Conservation (phyloP, 2,329 filamentous ascomycete species). For the Diaporthe ilicicola region DNA sequence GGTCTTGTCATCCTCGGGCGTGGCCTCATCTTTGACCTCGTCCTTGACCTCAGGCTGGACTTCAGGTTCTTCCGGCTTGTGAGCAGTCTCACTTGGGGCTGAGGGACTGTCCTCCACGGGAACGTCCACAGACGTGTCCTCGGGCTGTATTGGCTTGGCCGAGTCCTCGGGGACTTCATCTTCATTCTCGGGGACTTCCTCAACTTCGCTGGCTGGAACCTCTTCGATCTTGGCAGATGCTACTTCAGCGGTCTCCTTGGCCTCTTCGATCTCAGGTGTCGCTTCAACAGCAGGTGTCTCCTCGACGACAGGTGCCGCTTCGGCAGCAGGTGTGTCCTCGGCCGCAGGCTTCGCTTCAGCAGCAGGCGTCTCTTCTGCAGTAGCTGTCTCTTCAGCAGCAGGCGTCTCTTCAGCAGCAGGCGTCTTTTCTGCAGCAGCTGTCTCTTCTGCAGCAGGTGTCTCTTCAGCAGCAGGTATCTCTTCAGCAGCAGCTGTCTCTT, state of each 20-base stretch:
- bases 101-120: conserved; percentile 8
- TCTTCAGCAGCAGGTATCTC: conserved; percentile 2
- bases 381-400: conserved; percentile 22
- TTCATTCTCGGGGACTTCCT: background rate
- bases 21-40: conserved; percentile 3
- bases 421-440: conserved; percentile 21
- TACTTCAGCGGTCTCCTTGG: background rate
- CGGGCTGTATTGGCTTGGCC: background rate
- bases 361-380: conserved; percentile 9
- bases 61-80: conserved; percentile 18
- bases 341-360: conserved; percentile 20
- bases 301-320: conserved; percentile 17
- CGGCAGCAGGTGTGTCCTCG: background rate
- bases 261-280: conserved; percentile 25
- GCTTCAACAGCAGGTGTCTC: conserved; percentile 28
- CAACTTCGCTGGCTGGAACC: background rate
- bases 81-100: conserved; percentile 21
- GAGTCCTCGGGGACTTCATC: background rate
- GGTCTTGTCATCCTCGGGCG: conserved; percentile 25
- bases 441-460: background rate
- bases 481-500: background rate
- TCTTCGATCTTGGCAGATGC: conserved; percentile 26
- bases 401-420: conserved; percentile 27
- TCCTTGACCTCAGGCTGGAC: conserved; percentile 4
- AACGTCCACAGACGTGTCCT: background rate